Base-by-base conservation (phyloP, 768 basidiomycete genomes). In the Pulveroboletus frians region DNA sequence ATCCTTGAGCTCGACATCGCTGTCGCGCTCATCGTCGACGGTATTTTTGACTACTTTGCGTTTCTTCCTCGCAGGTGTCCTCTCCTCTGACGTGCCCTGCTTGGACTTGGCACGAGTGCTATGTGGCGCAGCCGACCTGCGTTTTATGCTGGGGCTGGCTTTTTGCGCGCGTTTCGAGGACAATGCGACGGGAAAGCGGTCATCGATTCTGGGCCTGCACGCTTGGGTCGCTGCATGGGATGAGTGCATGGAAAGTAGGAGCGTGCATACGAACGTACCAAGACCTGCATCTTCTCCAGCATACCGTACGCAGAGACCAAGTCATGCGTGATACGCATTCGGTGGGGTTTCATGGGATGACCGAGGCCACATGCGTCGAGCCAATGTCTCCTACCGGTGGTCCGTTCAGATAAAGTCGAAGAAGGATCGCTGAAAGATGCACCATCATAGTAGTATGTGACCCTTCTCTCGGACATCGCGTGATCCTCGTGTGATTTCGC, bases 311-410 rank as follows among this genome's bases (percentile, higher is more conserved):
- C 86, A 13, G 84, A 78, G 29, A 97, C 83, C 45, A 99, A 73
- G 56, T 95, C 88, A 65, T 99, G 93, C 0, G 94, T 88, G 68
- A 99, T 86, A 45, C 87, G 80, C 73, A 98, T 95, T 32, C 95
- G 76, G 63, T 95, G 92, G 0, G 95, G 95, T 69, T 97, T 96
- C 92, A 97, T 96, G 40, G 88, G 88, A 57, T 96, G 94, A 3
- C 86, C 86, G 44, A 87, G 73, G 32, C 91, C 92, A 64, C 91
- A 95, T 1, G 88, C 87, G 63, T 87, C 29, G 79, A 71, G 20
- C 83, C 83, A 23, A 88, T 78, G 55, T 91, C 87, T 45, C 74
- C 88, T 91, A 50, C 42, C 23, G 17, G 21, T 38, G 9, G 43
- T 49, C 39, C 18, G 30, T 40, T 51, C n/a, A 47, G 35, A 50